Evolutionary conservation across 495 filamentous ascomycete species (phyloP).

Genomic region (Neurospora sublineolata): DNA sequence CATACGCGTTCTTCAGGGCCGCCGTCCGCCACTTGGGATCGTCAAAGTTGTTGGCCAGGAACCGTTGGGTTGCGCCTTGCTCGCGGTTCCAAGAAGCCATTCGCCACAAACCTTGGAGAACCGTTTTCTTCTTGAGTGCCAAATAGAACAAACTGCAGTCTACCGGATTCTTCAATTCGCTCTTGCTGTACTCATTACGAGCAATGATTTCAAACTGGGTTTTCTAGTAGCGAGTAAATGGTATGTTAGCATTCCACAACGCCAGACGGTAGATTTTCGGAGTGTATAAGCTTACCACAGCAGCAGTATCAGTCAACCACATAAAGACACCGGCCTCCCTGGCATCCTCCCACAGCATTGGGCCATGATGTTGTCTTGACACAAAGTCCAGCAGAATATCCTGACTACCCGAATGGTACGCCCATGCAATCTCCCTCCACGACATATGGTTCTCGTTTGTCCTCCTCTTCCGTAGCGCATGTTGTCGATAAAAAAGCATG

Average conservation of each 20-base stretch:
- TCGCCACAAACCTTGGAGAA: slow-evolving; percentile 86
- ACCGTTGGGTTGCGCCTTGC: slow-evolving; percentile 60
- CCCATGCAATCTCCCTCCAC: slow-evolving; percentile 94
- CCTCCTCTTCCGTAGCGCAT: slow-evolving; percentile 58
- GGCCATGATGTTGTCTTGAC: slow-evolving; percentile 64
- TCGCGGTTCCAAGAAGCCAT: slow-evolving; percentile 89
- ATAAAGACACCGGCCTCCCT: slow-evolving; percentile 84
- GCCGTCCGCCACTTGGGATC: slow-evolving; percentile 80
- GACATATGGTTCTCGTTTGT: slow-evolving; percentile 58
- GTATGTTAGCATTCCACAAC: neutral
- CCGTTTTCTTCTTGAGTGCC: slow-evolving; percentile 80
- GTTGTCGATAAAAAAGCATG: slow-evolving; percentile 79
- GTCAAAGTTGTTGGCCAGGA: slow-evolving; percentile 80
- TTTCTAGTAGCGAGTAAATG: slow-evolving; percentile 33
- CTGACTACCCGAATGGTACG: slow-evolving; percentile 81
- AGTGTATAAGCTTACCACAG: slow-evolving; percentile 49
- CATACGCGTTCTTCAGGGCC: slow-evolving; percentile 93
- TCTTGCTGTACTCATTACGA: slow-evolving; percentile 83
- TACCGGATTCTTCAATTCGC: slow-evolving; percentile 81
- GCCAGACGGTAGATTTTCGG: neutral
- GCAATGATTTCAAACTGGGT: slow-evolving; percentile 80
- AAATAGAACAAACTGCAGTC: slow-evolving; percentile 90
- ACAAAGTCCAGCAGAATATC: slow-evolving; percentile 87
- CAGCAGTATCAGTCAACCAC: slow-evolving; percentile 72
- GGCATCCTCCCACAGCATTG: slow-evolving; percentile 74